A percentile compares a stretch with the other conserved stretches of the same genome.
These are phyloP conservation scores for Eimeria tenella DNA, from an alignment of 169 alveolate genomes.

Conservation along the genomic window DNA sequence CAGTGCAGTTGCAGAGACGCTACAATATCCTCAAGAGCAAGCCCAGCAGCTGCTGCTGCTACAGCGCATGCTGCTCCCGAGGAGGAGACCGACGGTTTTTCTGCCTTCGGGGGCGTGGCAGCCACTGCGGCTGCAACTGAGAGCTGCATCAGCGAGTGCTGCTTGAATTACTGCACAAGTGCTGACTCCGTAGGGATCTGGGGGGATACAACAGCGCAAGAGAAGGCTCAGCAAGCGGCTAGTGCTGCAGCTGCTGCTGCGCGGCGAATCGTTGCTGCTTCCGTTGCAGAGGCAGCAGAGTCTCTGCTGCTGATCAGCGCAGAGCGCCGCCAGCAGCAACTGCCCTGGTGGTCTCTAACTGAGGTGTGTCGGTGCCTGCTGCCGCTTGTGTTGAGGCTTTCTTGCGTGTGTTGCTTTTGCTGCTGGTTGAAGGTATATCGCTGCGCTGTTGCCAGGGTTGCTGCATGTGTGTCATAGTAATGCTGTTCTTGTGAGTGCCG, in stretches of 20 bases:
- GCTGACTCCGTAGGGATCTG: slow-evolving; percentile 9
- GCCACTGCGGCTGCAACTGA: not conserved
- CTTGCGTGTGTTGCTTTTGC: not conserved
- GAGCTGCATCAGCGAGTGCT: not conserved
- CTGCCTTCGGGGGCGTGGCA: not conserved
- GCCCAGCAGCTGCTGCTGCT: not conserved
- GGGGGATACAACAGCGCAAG: not conserved
- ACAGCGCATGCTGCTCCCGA: not conserved
- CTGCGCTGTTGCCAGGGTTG: not conserved
- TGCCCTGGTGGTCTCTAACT: slow-evolving; percentile 35
- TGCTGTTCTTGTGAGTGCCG: not conserved
- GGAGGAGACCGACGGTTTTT: not conserved
- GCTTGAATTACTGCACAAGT: not conserved
- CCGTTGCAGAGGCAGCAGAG: slow-evolving; percentile 43
- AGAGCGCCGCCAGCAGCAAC: not conserved
- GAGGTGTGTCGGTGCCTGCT: not conserved
- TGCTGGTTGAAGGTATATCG: not conserved
- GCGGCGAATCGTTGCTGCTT: slow-evolving; percentile 14
- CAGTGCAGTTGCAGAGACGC: not conserved
- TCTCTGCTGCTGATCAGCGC: slow-evolving; percentile 32
- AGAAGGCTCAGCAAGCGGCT: not conserved
- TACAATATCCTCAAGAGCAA: not conserved
- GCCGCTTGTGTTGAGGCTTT: not conserved
- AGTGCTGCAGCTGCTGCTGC: slow-evolving; percentile 2
- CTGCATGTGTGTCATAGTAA: not conserved